These are phyloP conservation scores for Castanea crenata DNA, from an alignment of 306 rosid genomes.

Conservation along the genomic window DNA sequence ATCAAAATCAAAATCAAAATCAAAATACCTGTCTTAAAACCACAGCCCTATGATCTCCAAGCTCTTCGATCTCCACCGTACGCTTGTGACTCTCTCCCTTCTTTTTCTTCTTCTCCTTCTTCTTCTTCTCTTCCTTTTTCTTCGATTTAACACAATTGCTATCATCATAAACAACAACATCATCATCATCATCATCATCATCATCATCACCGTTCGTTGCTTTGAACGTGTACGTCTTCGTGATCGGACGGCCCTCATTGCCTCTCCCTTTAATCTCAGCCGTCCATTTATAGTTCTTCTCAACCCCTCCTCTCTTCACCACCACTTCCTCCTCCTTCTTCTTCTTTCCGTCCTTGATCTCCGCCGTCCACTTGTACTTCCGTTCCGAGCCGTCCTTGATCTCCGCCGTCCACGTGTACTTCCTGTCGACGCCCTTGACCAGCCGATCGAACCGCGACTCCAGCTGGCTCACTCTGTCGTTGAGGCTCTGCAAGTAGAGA, in stretches of 20 bases:
- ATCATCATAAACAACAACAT: neutral
- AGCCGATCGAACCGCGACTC: constrained; percentile 75
- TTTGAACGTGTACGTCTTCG: constrained; percentile 56
- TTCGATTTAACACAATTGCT: constrained; percentile 12
- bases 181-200: constrained; percentile 2
- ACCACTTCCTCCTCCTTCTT: constrained; percentile 18
- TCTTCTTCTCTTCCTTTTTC: constrained; percentile 37
- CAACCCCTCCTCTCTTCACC: constrained; percentile 5
- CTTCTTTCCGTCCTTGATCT: constrained; percentile 57
- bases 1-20: neutral
- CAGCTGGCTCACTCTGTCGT: constrained; percentile 61
- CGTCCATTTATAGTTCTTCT: constrained; percentile 66
- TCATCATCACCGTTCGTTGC: constrained; percentile 43
- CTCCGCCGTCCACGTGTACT: constrained; percentile 86
- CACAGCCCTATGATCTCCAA: constrained; percentile 49
- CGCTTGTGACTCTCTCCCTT: constrained; percentile 46
- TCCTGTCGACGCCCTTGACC: constrained; percentile 40
- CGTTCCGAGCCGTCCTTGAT: constrained; percentile 61
- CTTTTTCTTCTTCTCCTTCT: constrained; percentile 30
- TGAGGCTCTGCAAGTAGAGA: constrained; percentile 40
- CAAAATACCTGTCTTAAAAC: constrained; percentile 71
- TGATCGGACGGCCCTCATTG: constrained; percentile 38
- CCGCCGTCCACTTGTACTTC: constrained; percentile 76
- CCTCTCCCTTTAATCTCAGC: constrained; percentile 84
- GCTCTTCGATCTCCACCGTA: constrained; percentile 83